phyloP scores from a whole-genome alignment of 257 asterid species.

The Eustoma russellianum region DNA sequence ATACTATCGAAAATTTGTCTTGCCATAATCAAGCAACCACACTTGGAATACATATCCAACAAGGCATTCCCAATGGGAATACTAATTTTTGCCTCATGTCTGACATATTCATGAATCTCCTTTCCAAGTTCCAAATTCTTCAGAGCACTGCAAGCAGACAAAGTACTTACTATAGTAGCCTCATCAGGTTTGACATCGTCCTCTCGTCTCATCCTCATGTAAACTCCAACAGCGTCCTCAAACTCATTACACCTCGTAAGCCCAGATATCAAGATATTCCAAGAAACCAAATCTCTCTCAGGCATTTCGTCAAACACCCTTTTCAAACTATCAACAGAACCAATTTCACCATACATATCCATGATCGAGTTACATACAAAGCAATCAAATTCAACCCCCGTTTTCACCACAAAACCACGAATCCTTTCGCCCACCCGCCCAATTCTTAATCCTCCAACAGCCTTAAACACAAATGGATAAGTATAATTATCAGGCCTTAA shows the following conservation, averaged over 20 bases:
- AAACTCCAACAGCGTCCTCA: constrained; percentile 53
- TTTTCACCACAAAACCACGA: constrained; percentile 68
- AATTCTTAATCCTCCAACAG: constrained; percentile 43
- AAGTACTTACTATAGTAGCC: constrained; percentile 70
- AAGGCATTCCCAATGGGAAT: constrained; percentile 55
- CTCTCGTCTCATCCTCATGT: constrained; percentile 41
- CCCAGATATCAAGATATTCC: constrained; percentile 70
- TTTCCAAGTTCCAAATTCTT: constrained; percentile 55
- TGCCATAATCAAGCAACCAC: constrained; percentile 60
- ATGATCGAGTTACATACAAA: constrained; percentile 60
- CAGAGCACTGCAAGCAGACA: constrained; percentile 68
- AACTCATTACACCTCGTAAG: constrained; percentile 41
- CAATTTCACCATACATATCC: constrained; percentile 57
- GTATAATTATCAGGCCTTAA: constrained; percentile 70
- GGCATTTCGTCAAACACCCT: constrained; percentile 74
- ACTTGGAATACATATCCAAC: constrained; percentile 84
- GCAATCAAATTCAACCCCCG: constrained; percentile 50
- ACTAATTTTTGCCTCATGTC: constrained; percentile 37
- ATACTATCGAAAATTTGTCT: constrained; percentile 48
- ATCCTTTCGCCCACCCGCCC: constrained; percentile 52
- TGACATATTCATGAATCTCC: constrained; percentile 54
- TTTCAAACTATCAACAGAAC: constrained; percentile 27
- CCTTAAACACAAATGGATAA: constrained; percentile 74
- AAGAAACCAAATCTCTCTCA: constrained; percentile 47
- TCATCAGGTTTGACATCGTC: constrained; percentile 44